Evolutionary conservation across 2,329 filamentous ascomycete species (phyloP).

Genomic region (Colletotrichum lindemuthianum): DNA sequence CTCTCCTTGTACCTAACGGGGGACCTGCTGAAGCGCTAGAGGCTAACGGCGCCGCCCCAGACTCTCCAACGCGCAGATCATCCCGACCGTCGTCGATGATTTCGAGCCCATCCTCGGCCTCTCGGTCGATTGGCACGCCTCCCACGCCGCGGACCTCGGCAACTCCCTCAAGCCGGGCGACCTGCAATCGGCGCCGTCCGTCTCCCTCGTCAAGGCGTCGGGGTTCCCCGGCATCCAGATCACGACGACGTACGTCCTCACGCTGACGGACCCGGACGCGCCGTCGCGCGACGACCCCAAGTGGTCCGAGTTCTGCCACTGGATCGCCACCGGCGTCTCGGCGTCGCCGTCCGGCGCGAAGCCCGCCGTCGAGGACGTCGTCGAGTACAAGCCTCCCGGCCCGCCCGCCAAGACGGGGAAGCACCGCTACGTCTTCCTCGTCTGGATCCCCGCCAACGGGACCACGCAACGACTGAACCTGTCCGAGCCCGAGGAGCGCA

Average conservation of each 20-base stretch:
- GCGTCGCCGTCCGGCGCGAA: constrained; percentile 36
- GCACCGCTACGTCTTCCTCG: constrained; percentile 55
- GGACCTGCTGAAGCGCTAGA: neutral
- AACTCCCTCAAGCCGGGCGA: constrained; percentile 31
- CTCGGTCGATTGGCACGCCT: constrained; percentile 30
- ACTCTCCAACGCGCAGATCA: constrained; percentile 32
- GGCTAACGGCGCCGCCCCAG: constrained; percentile 22
- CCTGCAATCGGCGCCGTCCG: constrained; percentile 30
- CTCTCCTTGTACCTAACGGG: too few relatives aligned
- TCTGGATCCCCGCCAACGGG: constrained; percentile 51
- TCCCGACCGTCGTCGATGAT: constrained; percentile 35
- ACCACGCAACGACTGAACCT: constrained; percentile 48
- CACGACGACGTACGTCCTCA: constrained; percentile 44
- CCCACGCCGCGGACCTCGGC: constrained; percentile 32
- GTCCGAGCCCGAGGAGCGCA: constrained; percentile 48
- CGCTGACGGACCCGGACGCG: constrained; percentile 56
- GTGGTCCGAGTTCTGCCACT: constrained; percentile 59
- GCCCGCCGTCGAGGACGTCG: constrained; percentile 45
- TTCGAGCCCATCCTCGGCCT: constrained; percentile 36
- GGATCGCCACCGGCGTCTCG: constrained; percentile 49
- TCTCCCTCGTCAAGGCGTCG: constrained; percentile 24
- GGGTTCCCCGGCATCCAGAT: constrained; percentile 33
- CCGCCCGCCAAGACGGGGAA: constrained; percentile 54
- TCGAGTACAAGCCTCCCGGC: constrained; percentile 53
- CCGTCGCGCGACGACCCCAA: constrained; percentile 53